Conservation (phyloP, 164 flowering plant genomes). For the Chloranthus sessilifolius region DNA sequence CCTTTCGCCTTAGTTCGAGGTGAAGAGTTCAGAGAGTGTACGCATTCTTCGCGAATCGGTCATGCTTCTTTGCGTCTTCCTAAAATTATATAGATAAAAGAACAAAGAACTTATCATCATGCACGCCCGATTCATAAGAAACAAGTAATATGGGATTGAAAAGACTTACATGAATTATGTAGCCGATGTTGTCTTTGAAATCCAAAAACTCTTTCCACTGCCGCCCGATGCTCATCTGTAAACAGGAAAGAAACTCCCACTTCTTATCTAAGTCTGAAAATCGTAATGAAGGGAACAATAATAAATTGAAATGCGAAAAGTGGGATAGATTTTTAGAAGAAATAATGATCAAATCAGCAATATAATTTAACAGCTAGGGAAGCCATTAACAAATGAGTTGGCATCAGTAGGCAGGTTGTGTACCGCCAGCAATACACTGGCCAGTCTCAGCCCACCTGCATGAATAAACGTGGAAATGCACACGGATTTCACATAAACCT, state of each 20-base stretch:
- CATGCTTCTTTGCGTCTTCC: slow-evolving; percentile 74
- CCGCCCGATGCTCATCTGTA: slow-evolving; percentile 62
- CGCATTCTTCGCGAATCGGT: slow-evolving; percentile 51
- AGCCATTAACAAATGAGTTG: neutral
- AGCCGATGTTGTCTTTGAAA: slow-evolving; percentile 55
- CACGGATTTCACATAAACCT: too few relatives aligned
- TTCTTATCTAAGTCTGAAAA: neutral
- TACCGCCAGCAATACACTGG: too few relatives aligned
- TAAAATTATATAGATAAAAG: slow-evolving; percentile 23
- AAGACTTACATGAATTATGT: slow-evolving; percentile 51
- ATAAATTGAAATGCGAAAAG: neutral
- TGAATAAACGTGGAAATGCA: too few relatives aligned
- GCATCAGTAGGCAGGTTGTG: too few relatives aligned
- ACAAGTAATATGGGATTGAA: too few relatives aligned
- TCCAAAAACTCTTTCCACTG: slow-evolving; percentile 86
- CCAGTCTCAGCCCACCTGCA: too few relatives aligned
- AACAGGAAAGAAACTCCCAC: slow-evolving; percentile 1
- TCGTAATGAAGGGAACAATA: neutral
- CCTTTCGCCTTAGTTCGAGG: too few relatives aligned
- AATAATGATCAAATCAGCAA: neutral
- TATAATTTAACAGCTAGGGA: neutral
- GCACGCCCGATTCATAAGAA: neutral
- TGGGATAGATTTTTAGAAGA: neutral
- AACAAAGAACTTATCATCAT: too few relatives aligned
- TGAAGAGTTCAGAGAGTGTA: slow-evolving; percentile 38